These are phyloP conservation scores for Larix sibirica DNA, from an alignment of 83 land plant genomes.

Conservation along the genomic window DNA sequence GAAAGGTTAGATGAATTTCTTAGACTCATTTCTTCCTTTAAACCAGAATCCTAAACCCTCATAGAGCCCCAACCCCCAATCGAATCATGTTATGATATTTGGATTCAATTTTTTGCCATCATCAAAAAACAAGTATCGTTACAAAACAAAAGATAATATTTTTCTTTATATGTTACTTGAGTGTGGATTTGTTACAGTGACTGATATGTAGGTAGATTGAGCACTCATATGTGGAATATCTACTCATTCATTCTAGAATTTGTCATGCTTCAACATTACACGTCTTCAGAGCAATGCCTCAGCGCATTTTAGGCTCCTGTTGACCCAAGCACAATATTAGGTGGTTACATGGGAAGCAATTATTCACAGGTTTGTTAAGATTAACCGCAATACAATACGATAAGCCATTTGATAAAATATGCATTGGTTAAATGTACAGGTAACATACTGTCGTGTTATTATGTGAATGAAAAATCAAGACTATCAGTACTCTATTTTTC, in stretches of 20 bases:
- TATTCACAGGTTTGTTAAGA: constrained; percentile 71
- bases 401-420: constrained; percentile 1
- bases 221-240: not conserved
- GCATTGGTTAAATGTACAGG: not conserved
- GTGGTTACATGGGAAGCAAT: constrained; percentile 86
- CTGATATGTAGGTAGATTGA: not conserved
- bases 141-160: not conserved
- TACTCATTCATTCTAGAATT: not conserved
- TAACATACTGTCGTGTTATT: not conserved
- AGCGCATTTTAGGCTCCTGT: constrained; percentile 92
- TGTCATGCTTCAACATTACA: constrained; percentile 63
- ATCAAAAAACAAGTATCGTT: not conserved
- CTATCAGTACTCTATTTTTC: constrained; percentile 24
- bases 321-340: constrained; percentile 90
- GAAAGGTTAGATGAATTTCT: no score
- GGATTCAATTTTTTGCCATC: not conserved
- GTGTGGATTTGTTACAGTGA: not conserved
- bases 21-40: no score
- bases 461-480: not conserved
- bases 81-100: no score
- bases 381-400: not conserved
- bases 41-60: no score
- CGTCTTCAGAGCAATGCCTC: constrained; percentile 75
- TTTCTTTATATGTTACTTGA: not conserved
- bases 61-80: no score